These are phyloP conservation scores for Pichia sp. DNA, from an alignment of 1,139 yeast genomes.

Conservation along the genomic window DNA sequence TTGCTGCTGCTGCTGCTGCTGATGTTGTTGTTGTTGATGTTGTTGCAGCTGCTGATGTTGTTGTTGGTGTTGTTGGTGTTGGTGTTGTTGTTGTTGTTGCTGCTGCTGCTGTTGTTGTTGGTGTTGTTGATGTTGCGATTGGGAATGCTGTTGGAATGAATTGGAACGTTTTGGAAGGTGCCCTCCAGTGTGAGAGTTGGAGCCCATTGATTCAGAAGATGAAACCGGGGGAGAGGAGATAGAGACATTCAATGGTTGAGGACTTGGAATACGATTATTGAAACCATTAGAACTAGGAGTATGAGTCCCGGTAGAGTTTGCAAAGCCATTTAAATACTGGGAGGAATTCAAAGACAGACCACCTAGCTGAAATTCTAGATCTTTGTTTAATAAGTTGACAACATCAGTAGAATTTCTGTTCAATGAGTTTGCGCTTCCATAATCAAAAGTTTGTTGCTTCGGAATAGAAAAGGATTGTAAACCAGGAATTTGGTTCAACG, in stretches of 20 bases:
- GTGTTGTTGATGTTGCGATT: too few species aligned
- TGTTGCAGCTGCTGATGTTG: neutral
- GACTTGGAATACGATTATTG: slow-evolving; percentile 8
- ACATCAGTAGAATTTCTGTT: slow-evolving; percentile 16
- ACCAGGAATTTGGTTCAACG: slow-evolving; percentile 6
- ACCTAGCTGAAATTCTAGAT: slow-evolving; percentile 21
- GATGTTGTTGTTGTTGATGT: too few species aligned
- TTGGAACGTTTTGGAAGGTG: slow-evolving; percentile 4
- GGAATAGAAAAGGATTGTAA: slow-evolving; percentile 3
- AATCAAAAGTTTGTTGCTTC: slow-evolving; percentile 12
- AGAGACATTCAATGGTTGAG: slow-evolving; percentile 11
- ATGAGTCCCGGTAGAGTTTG: slow-evolving; percentile 3
- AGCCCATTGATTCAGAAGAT: slow-evolving; percentile 10
- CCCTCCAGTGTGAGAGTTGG: slow-evolving; percentile 1
- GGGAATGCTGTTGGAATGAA: slow-evolving; percentile 4
- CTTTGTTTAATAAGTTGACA: slow-evolving; percentile 19
- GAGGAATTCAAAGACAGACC: slow-evolving; percentile 18
- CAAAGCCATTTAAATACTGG: slow-evolving; percentile 7
- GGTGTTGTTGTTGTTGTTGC: slow-evolving; percentile 3
- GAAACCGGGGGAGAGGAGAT: slow-evolving; percentile 15
- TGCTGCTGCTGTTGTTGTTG: slow-evolving; percentile 1
- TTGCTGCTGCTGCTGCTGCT: too few species aligned
- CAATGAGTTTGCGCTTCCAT: slow-evolving; percentile 5
- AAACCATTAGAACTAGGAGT: neutral
- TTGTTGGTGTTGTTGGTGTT: slow-evolving; percentile 2